These are phyloP conservation scores for Clarkia xantiana DNA, from an alignment of 345 rosid species.

Conservation along the genomic window DNA sequence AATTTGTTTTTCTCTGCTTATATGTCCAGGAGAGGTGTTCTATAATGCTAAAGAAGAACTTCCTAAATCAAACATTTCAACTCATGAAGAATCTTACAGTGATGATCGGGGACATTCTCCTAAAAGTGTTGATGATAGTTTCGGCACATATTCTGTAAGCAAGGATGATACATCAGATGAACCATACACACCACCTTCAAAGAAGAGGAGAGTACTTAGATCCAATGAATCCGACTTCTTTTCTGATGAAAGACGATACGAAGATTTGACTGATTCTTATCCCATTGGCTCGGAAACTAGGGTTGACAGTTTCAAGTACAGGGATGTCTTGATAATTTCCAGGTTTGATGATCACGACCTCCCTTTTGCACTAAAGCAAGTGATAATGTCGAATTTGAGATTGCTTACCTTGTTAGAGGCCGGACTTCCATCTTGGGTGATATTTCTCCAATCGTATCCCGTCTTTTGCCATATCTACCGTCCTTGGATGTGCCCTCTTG, in stretches of 20 bases:
- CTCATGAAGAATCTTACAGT: conserved; percentile 21
- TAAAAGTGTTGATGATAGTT: conserved; percentile 20
- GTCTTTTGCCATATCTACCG: conserved; percentile 82
- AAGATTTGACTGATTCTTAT: conserved; percentile 10
- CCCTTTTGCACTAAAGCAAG: conserved; percentile 62
- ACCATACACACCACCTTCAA: conserved; percentile 59
- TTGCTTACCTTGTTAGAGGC: conserved; percentile 85
- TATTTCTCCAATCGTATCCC: conserved; percentile 95
- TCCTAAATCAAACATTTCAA: conserved; percentile 13
- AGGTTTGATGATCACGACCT: conserved; percentile 68
- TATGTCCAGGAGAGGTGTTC: conserved; percentile 63
- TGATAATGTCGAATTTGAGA: conserved; percentile 62
- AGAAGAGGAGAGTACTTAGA: conserved; percentile 60
- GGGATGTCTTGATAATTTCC: conserved; percentile 59
- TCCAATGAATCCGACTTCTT: conserved; percentile 43
- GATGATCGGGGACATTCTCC: conserved; percentile 11
- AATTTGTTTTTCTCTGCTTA: conserved; percentile 1
- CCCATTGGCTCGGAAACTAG: conserved; percentile 23
- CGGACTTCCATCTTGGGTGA: conserved; percentile 97
- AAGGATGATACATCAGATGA: conserved; percentile 16
- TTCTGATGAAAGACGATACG: conserved; percentile 39
- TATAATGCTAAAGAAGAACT: conserved; percentile 67
- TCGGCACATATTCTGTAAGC: conserved; percentile 17
- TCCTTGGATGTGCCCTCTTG: conserved; percentile 98
- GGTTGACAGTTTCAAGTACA: conserved; percentile 42